Base-by-base conservation (phyloP, 2,329 filamentous ascomycete species). In the Hypoxylon sp. region DNA sequence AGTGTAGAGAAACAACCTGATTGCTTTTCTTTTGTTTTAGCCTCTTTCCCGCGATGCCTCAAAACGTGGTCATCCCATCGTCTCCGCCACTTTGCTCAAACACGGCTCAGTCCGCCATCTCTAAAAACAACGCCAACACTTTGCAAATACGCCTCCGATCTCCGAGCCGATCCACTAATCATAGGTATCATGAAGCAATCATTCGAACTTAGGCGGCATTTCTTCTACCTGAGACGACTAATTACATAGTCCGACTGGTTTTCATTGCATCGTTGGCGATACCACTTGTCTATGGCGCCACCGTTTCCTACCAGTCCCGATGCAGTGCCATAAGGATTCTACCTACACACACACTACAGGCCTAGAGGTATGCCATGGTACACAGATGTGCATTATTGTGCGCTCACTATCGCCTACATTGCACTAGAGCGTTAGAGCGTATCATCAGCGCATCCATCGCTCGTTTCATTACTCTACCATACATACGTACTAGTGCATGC, bases 401-500 rank as follows among this genome's bases (percentile, higher is more conserved):
- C 52, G 48, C 45, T 54, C 11, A 30, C 46, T 45, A 61, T 52
- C 46, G 20, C 42, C 46, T 30, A 46, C 38, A 44, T 14, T 6
- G 30, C 30, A 9, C 9, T 33, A 32, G 42, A 50, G 33, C 45
- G 45, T 50, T 64, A 52, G 46, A 40, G n/a, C n/a, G 66, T 64
- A 53, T 54, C 66, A 63, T 69, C 36, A 62, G 30, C 36, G 62
- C 57, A 65, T 65, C 60, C 62, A 72, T 70, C 61, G 67, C 44
- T 54, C 58, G 72, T 73, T 74, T 73, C 71, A 72, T 70, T 69
- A 65, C 71, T 73, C 60, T 70, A 61, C 68, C 65, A 49, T 72
- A 67, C 71, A 68, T 68, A 67, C 71, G 66, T 68, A 60, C 36
- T 63, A 60, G 53, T 60, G 40, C 44, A 44, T 67, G 63, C 64